A percentile compares a stretch with the other conserved stretches of the same genome.
phyloP scores from a whole-genome alignment of 768 basidiomycete species.

The Termitomyces sp. region DNA sequence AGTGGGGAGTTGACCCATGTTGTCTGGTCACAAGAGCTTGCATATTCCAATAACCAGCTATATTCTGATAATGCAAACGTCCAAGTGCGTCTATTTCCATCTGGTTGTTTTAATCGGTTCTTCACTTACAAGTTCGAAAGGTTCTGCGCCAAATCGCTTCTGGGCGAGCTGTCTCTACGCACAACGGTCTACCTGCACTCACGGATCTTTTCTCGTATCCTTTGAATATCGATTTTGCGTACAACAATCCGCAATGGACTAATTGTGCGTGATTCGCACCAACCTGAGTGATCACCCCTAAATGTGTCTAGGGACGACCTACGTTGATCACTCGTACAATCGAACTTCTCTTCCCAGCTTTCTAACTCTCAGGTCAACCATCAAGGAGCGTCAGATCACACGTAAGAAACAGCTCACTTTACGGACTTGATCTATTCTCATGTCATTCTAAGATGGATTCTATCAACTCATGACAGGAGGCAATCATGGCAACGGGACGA shows the following conservation, averaged over 20 bases:
- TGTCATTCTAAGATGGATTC: constrained; percentile 26
- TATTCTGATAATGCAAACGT: constrained; percentile 48
- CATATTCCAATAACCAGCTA: constrained; percentile 62
- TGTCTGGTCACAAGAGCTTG: constrained; percentile 58
- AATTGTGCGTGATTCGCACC: constrained; percentile 33
- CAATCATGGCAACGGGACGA: constrained; percentile 67
- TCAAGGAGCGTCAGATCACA: constrained; percentile 56
- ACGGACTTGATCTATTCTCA: constrained; percentile 38
- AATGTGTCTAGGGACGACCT: constrained; percentile 40
- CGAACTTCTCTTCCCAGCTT: constrained; percentile 58
- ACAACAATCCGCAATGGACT: constrained; percentile 30
- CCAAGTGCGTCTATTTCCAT: constrained; percentile 31
- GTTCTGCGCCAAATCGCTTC: constrained; percentile 40
- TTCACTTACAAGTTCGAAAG: constrained; percentile 23
- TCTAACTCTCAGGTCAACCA: constrained; percentile 56
- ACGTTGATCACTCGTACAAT: constrained; percentile 70
- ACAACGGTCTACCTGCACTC: constrained; percentile 39
- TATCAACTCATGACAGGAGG: constrained; percentile 29
- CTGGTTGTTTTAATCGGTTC: not conserved
- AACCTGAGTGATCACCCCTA: not conserved
- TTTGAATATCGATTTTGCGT: constrained; percentile 42
- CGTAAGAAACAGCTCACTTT: constrained; percentile 33
- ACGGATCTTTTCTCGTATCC: constrained; percentile 46
- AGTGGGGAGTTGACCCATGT: constrained; percentile 58
- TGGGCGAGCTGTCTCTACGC: constrained; percentile 36